A percentile compares a stretch with the other conserved stretches of the same genome.
phyloP scores from a whole-genome alignment of 306 rosid species.

The Acacia crassicarpa region DNA sequence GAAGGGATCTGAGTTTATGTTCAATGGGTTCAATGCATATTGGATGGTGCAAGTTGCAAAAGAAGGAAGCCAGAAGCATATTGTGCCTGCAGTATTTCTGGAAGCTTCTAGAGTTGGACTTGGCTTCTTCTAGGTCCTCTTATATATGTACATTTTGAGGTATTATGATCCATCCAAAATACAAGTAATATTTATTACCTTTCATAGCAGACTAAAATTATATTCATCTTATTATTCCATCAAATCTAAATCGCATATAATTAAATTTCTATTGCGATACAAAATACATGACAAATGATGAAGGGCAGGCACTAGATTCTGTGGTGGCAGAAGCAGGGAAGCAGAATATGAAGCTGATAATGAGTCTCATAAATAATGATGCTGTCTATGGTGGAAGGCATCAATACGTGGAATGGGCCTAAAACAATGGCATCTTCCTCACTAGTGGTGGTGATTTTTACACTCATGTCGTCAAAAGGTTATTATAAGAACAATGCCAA shows the following conservation, averaged over 20 bases:
- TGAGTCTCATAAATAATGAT: constrained; percentile 38
- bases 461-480: neutral
- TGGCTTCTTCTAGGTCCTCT: constrained; percentile 41
- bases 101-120: constrained; percentile 40
- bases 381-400: constrained; percentile 42
- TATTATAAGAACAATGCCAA: too few relatives aligned
- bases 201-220: neutral
- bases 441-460: constrained; percentile 20
- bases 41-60: constrained; percentile 50
- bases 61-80: constrained; percentile 28
- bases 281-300: too few relatives aligned
- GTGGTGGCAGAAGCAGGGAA: constrained; percentile 46
- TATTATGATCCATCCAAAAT: too few relatives aligned
- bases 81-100: constrained; percentile 32
- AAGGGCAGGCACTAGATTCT: constrained; percentile 47
- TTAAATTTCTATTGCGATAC: too few relatives aligned
- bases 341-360: constrained; percentile 28
- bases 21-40: constrained; percentile 53
- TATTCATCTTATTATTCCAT: neutral
- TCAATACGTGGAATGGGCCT: constrained; percentile 56
- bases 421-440: constrained; percentile 20
- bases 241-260: too few relatives aligned
- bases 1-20: constrained; percentile 36
- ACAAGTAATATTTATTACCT: too few relatives aligned
- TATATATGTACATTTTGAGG: too few relatives aligned